A percentile compares a stretch with the other conserved stretches of the same genome.
phyloP scores from a whole-genome alignment of 2,329 filamentous ascomycete species.

The Nannizziopsis barbatae region DNA sequence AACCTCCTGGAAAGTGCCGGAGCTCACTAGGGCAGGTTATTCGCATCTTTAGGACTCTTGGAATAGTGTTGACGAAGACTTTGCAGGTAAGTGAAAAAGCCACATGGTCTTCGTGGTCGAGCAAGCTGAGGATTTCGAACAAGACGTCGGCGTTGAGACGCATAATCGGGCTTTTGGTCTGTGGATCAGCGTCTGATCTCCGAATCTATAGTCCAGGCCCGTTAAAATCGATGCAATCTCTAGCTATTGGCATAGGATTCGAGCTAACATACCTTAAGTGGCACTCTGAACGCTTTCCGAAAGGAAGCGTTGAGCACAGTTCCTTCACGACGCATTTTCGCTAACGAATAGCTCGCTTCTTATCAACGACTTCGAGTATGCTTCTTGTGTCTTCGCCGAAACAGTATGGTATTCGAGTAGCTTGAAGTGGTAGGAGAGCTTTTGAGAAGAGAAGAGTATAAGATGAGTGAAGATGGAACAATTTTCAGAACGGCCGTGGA shows the following conservation, averaged over 20 bases:
- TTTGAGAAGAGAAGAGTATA: no score
- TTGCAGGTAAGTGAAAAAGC: slow-evolving; percentile 3
- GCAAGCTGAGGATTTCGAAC: background rate
- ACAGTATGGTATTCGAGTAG: no score
- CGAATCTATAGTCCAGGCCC: background rate
- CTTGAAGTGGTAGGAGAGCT: no score
- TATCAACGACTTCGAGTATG: background rate
- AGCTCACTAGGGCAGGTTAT: background rate
- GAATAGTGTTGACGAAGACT: background rate
- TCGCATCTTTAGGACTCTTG: background rate
- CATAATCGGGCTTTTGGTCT: background rate
- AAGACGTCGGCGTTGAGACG: background rate
- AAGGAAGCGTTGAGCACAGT: slow-evolving; percentile 1
- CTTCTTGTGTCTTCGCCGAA: no score
- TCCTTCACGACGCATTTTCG: background rate
- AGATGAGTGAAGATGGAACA: no score
- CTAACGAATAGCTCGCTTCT: background rate
- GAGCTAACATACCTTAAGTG: background rate
- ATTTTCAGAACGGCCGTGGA: no score
- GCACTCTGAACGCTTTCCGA: background rate
- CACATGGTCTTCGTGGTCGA: slow-evolving; percentile 1
- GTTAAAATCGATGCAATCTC: background rate
- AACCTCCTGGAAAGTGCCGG: background rate
- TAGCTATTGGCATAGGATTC: background rate
- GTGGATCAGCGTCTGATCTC: background rate